Percentiles rank a stretch among this genome's conserved stretches.
Evolutionary conservation across 2,329 filamentous ascomycete species (phyloP).

Genomic region (Daldinia sp.): DNA sequence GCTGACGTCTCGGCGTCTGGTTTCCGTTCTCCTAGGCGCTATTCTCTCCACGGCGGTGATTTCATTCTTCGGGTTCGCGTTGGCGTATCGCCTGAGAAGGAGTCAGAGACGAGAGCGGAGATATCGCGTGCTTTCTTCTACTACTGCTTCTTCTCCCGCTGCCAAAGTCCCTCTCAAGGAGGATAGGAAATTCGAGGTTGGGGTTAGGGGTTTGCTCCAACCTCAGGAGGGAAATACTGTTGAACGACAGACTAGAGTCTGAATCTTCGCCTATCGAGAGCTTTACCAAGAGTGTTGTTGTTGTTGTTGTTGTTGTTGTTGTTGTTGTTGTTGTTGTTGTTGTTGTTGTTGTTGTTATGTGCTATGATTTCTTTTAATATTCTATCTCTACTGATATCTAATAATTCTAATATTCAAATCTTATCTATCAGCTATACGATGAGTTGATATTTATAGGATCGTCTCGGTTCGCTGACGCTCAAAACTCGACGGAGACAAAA

Average conservation of each 20-base stretch:
- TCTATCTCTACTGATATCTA: neutral
- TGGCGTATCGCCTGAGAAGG: conserved; percentile 15
- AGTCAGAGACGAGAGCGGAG: conserved; percentile 7
- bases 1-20: conserved; percentile 1
- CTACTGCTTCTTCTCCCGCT: neutral
- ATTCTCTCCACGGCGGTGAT: conserved; percentile 7
- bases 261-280: neutral
- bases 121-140: neutral
- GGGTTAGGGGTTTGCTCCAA: neutral
- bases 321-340: no score
- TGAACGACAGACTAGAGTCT: neutral
- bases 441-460: neutral
- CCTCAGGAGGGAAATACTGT: conserved; percentile 6
- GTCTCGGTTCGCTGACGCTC: neutral
- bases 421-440: neutral
- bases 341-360: neutral
- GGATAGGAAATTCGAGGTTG: conserved; percentile 11
- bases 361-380: neutral
- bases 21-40: conserved; percentile 16
- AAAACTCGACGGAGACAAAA: neutral
- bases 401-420: neutral
- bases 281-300: neutral
- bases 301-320: no score
- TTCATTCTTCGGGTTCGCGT: conserved; percentile 14
- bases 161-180: conserved; percentile 1